These are phyloP conservation scores for Elaeis oleifera DNA, from an alignment of 202 grass and related monocot species.

Conservation along the genomic window DNA sequence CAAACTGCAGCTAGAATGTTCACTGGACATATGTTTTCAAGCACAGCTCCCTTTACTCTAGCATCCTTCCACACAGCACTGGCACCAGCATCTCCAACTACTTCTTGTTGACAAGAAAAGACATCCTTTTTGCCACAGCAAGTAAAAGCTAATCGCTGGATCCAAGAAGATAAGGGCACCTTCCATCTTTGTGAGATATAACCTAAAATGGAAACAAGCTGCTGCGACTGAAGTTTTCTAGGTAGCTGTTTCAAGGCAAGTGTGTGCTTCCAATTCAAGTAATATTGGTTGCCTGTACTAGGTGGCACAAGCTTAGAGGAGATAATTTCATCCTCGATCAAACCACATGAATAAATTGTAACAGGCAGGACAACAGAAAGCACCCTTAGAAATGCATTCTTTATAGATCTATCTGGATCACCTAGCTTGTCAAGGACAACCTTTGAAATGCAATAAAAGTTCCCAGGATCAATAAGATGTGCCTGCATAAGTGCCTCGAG, in stretches of 20 bases:
- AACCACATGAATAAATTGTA: conserved; percentile 68
- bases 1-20: conserved; percentile 92
- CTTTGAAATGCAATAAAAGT: conserved; percentile 41
- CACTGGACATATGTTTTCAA: conserved; percentile 79
- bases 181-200: conserved; percentile 93
- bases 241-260: conserved; percentile 71
- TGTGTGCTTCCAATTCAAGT: conserved; percentile 69
- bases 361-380: conserved; percentile 58
- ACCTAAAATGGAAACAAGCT: conserved; percentile 88
- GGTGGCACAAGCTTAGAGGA: conserved; percentile 30
- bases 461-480: conserved; percentile 60
- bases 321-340: conserved; percentile 37
- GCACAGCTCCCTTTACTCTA: conserved; percentile 36
- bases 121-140: conserved; percentile 67
- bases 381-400: conserved; percentile 65
- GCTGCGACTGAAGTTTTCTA: conserved; percentile 85
- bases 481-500: conserved; percentile 64
- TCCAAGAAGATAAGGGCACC: conserved; percentile 83
- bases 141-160: conserved; percentile 74
- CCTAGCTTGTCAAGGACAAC: conserved; percentile 89
- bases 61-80: conserved; percentile 40
- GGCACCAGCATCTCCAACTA: conserved; percentile 46
- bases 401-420: conserved; percentile 77
- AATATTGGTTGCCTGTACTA: conserved; percentile 37
- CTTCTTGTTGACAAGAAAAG: conserved; percentile 55